Evolutionary conservation across 1,284 basidiomycete genomes (phyloP).

Genomic region (Lentinula novae-zelandiae): DNA sequence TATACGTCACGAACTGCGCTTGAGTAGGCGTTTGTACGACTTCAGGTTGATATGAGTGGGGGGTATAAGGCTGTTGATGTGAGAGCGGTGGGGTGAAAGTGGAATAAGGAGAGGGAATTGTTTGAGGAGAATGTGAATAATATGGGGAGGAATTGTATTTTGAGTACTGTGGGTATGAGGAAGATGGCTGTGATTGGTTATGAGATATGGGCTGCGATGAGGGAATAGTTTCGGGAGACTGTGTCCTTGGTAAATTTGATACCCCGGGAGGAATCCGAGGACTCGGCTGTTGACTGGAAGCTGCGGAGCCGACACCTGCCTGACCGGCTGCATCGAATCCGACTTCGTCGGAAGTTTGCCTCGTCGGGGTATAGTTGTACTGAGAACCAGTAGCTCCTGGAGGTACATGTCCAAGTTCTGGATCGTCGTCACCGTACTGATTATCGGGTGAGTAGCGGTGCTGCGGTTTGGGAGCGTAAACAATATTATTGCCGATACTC

Average conservation of each 20-base stretch:
- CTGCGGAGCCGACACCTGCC: neutral
- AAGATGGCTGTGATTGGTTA: neutral
- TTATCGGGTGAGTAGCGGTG: constrained; percentile 17
- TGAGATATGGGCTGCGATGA: neutral
- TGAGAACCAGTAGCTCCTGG: neutral
- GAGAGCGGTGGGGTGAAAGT: constrained; percentile 2
- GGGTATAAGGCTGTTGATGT: neutral
- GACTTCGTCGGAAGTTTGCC: constrained; percentile 26
- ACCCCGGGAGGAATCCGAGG: constrained; percentile 9
- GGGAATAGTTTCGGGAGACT: constrained; percentile 6
- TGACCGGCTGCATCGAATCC: constrained; percentile 23
- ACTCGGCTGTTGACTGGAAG: neutral
- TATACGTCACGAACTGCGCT: constrained; percentile 16
- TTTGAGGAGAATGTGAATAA: neutral
- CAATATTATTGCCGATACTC: constrained; percentile 13
- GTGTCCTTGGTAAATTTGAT: neutral
- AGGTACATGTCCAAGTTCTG: constrained; percentile 15
- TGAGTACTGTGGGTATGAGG: neutral
- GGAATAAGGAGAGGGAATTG: neutral
- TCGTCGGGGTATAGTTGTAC: constrained; percentile 14
- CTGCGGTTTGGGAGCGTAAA: constrained; percentile 36
- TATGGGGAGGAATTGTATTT: neutral
- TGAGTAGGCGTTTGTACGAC: constrained; percentile 20
- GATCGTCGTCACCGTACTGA: constrained; percentile 11
- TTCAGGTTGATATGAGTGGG: constrained; percentile 5